Percentiles rank a stretch among this genome's conserved stretches.
Evolutionary conservation across 192 early-diverging fungal species (phyloP).

Genomic region (Lunasporangiospora selenospora): DNA sequence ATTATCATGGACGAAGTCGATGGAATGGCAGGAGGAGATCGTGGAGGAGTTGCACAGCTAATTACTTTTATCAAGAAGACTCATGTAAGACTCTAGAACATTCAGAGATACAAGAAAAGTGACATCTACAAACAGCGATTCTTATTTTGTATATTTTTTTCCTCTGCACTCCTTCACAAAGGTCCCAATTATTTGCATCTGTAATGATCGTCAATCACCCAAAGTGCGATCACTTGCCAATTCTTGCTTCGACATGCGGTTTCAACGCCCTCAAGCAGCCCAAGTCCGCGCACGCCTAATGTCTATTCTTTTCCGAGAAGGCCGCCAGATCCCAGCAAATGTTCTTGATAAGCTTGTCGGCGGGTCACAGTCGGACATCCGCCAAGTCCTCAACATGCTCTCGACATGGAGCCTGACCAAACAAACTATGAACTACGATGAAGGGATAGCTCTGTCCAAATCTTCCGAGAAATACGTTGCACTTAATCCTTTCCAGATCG

Average conservation of each 20-base stretch:
- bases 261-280: constrained; percentile 73
- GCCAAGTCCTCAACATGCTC: constrained; percentile 94
- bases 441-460: constrained; percentile 75
- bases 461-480: constrained; percentile 47
- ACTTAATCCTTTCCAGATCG: constrained; percentile 78
- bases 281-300: constrained; percentile 79
- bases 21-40: constrained; percentile 98
- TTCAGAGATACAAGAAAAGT: not conserved
- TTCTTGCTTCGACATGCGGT: constrained; percentile 84
- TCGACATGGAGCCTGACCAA: constrained; percentile 85
- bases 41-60: constrained; percentile 89
- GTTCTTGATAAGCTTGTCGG: constrained; percentile 82
- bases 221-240: constrained; percentile 87
- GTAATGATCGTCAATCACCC: constrained; percentile 89
- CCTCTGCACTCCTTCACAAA: constrained; percentile 7
- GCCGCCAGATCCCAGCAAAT: constrained; percentile 75
- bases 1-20: constrained; percentile 99
- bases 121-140: not conserved
- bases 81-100: constrained; percentile 51
- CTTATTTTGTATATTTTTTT: constrained; percentile 1
- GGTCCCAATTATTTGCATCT: constrained; percentile 99
- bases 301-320: constrained; percentile 76
- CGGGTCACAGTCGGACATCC: constrained; percentile 88
- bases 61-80: constrained; percentile 92
- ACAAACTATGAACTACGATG: constrained; percentile 76